Conservation (phyloP, 257 asterid genomes). For the Solanum okadae region DNA sequence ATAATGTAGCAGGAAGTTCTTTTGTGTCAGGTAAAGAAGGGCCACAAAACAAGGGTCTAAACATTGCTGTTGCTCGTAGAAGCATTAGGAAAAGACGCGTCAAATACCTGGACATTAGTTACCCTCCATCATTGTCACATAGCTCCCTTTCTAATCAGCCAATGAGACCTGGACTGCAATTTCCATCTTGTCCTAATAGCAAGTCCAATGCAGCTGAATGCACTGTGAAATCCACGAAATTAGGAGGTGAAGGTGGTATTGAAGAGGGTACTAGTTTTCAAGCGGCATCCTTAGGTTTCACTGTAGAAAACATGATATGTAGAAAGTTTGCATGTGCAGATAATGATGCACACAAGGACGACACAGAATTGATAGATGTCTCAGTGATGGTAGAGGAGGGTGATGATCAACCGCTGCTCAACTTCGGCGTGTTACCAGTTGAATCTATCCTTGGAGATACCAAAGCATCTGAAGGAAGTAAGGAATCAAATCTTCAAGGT, state of each 20-base stretch:
- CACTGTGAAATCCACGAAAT: constrained; percentile 9
- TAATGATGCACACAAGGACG: constrained; percentile 1
- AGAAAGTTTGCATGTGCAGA: neutral
- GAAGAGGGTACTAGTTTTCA: constrained; percentile 5
- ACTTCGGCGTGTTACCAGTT: constrained; percentile 17
- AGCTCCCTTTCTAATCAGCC: constrained; percentile 13
- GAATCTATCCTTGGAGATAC: constrained; percentile 7
- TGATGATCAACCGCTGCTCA: constrained; percentile 14
- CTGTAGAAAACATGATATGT: neutral
- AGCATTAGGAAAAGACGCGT: constrained; percentile 55
- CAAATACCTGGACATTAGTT: constrained; percentile 39
- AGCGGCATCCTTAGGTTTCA: neutral
- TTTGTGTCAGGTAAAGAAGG: constrained; percentile 15
- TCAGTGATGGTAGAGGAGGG: constrained; percentile 17
- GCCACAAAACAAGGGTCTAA: constrained; percentile 11
- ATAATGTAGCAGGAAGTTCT: constrained; percentile 6
- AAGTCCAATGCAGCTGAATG: constrained; percentile 6
- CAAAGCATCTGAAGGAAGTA: constrained; percentile 9
- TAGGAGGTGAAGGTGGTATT: constrained; percentile 4
- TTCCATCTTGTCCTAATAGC: neutral
- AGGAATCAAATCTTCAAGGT: neutral
- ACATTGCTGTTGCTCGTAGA: constrained; percentile 40
- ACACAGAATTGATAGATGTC: constrained; percentile 22
- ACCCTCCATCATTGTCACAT: constrained; percentile 17
- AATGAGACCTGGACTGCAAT: constrained; percentile 17